Percentiles rank a stretch among this genome's conserved stretches.
These are phyloP conservation scores for Pharnaceum exiguum DNA, from an alignment of 148 eudicot genomes.

Conservation along the genomic window DNA sequence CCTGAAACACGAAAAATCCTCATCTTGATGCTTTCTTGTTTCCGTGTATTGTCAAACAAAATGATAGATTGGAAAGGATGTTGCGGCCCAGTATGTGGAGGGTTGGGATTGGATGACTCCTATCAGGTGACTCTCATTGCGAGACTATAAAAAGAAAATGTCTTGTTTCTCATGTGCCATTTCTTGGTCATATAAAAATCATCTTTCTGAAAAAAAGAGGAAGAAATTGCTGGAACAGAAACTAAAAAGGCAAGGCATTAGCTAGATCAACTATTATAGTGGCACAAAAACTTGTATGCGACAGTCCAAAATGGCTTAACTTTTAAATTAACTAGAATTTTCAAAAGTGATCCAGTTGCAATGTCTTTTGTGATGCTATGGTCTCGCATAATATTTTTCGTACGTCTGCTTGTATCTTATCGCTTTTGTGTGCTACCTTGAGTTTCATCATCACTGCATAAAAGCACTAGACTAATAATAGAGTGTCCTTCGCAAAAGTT, in stretches of 20 bases:
- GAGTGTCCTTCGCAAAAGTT: not conserved
- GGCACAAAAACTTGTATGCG: too few species aligned
- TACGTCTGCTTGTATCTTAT: too few species aligned
- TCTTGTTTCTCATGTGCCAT: not conserved
- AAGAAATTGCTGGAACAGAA: too few species aligned
- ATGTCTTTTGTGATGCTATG: too few species aligned
- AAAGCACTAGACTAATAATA: not conserved
- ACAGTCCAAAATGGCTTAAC: too few species aligned
- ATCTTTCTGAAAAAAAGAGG: too few species aligned
- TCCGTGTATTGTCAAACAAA: not conserved
- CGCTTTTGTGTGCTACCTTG: not conserved
- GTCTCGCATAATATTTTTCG: too few species aligned
- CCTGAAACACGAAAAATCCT: not conserved
- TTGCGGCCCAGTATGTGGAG: slow-evolving; percentile 90
- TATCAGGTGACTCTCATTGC: slow-evolving; percentile 58
- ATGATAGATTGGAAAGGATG: slow-evolving; percentile 90
- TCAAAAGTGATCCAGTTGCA: too few species aligned
- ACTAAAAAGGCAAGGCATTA: too few species aligned
- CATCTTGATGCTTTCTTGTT: not conserved
- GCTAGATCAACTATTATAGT: too few species aligned
- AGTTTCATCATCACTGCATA: not conserved
- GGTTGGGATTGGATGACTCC: slow-evolving; percentile 99
- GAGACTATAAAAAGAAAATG: not conserved
- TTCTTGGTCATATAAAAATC: not conserved
- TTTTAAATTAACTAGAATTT: too few species aligned